phyloP scores from a whole-genome alignment of 1,139 yeast genomes.

The Pneumocystis oryctolagi region DNA sequence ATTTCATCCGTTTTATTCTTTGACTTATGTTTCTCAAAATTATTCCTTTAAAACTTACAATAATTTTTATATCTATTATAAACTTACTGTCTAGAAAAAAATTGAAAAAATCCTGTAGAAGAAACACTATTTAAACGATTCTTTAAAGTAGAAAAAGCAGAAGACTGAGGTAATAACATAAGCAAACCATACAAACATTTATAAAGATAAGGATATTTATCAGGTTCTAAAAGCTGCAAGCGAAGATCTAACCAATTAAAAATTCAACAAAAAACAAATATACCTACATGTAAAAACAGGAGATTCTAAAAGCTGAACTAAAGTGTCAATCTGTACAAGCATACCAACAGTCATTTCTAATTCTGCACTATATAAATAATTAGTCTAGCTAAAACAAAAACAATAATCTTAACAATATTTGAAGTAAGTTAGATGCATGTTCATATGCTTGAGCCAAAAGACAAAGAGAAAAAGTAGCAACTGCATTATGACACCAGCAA shows the following conservation, averaged over 20 bases:
- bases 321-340: constrained; percentile 61
- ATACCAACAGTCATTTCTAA: constrained; percentile 59
- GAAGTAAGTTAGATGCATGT: constrained; percentile 66
- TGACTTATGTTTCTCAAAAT: constrained; percentile 5
- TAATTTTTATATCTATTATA: constrained; percentile 7
- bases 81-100: constrained; percentile 6
- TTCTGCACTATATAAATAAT: constrained; percentile 31
- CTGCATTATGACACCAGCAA: constrained; percentile 87
- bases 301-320: constrained; percentile 68
- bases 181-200: constrained; percentile 81
- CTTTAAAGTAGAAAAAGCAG: constrained; percentile 71
- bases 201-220: constrained; percentile 63
- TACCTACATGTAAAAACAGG: constrained; percentile 65
- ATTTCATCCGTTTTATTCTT: constrained; percentile 15
- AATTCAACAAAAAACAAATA: neutral
- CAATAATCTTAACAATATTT: constrained; percentile 30
- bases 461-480: constrained; percentile 77
- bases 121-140: constrained; percentile 54
- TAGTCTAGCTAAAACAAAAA: neutral
- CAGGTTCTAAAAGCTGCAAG: constrained; percentile 76
- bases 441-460: constrained; percentile 80
- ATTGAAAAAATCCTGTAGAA: constrained; percentile 26
- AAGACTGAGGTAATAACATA: constrained; percentile 89
- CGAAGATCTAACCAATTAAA: constrained; percentile 33
- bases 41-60: constrained; percentile 3